Evolutionary conservation across 768 basidiomycete genomes (phyloP).

Genomic region (Auricularia auricula-judae): DNA sequence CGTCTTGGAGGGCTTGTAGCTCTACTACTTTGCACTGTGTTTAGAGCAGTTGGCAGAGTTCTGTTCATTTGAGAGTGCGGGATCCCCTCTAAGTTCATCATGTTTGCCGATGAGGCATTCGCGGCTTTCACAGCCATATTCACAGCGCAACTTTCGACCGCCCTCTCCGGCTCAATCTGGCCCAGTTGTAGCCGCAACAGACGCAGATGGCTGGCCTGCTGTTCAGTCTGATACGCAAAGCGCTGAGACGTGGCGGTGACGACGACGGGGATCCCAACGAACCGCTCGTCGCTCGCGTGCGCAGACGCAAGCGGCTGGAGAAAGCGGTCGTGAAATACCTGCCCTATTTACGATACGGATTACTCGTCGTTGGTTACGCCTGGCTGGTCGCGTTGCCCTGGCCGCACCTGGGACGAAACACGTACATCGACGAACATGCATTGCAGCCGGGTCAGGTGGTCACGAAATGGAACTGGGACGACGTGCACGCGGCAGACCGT

Average conservation of each 20-base stretch:
- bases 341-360: constrained; percentile 24
- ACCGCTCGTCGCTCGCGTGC: neutral
- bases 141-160: too few relatives aligned
- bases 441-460: constrained; percentile 91
- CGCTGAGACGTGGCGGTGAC: neutral
- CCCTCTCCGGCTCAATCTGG: too few relatives aligned
- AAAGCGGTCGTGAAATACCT: neutral
- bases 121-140: too few relatives aligned
- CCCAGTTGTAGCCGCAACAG: too few relatives aligned
- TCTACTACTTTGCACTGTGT: too few relatives aligned
- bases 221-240: neutral
- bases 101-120: too few relatives aligned
- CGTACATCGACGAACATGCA: constrained; percentile 93
- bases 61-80: too few relatives aligned
- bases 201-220: neutral
- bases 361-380: constrained; percentile 58
- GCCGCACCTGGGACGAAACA: constrained; percentile 47
- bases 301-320: neutral
- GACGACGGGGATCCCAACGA: neutral
- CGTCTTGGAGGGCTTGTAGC: too few relatives aligned
- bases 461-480: constrained; percentile 84
- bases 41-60: too few relatives aligned
- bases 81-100: too few relatives aligned
- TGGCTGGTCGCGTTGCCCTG: constrained; percentile 79
- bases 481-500: constrained; percentile 79